These are phyloP conservation scores for Coemansia sp. DNA, from an alignment of 192 early-diverging fungal genomes.

Conservation along the genomic window DNA sequence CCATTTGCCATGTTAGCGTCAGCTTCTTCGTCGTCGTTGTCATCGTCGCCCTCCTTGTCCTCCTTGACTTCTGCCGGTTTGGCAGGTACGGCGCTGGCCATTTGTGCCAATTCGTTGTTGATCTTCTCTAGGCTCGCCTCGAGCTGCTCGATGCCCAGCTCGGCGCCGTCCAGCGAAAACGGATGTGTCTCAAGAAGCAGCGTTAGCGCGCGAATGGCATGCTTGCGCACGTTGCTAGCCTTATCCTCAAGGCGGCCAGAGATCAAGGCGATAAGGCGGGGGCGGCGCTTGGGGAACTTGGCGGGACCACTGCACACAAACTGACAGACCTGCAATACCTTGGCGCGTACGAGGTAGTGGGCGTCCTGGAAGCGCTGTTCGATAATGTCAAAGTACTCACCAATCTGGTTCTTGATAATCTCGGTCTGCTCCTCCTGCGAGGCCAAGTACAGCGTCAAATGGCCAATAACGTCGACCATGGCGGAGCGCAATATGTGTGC, in stretches of 20 bases:
- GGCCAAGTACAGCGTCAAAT: slow-evolving; percentile 77
- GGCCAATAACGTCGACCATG: slow-evolving; percentile 87
- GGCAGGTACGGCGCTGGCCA: slow-evolving; percentile 33
- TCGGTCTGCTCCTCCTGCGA: slow-evolving; percentile 70
- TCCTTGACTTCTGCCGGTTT: slow-evolving; percentile 28
- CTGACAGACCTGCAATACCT: slow-evolving; percentile 82
- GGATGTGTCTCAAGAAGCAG: slow-evolving; percentile 85
- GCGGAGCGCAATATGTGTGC: slow-evolving; percentile 84
- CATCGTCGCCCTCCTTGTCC: slow-evolving; percentile 27
- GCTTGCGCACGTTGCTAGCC: slow-evolving; percentile 82
- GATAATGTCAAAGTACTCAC: slow-evolving; percentile 87
- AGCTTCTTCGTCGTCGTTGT: slow-evolving; percentile 27
- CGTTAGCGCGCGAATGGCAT: slow-evolving; percentile 84
- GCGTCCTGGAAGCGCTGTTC: slow-evolving; percentile 90
- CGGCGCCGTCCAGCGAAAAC: slow-evolving; percentile 84
- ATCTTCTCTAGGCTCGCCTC: slow-evolving; percentile 66
- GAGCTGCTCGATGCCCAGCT: slow-evolving; percentile 71
- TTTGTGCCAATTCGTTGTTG: slow-evolving; percentile 67
- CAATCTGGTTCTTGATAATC: slow-evolving; percentile 69
- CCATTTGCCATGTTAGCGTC: slow-evolving; percentile 8
- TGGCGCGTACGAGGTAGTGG: slow-evolving; percentile 82
- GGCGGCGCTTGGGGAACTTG: slow-evolving; percentile 77
- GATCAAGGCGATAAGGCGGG: slow-evolving; percentile 66
- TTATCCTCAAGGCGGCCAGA: slow-evolving; percentile 88
- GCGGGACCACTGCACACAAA: slow-evolving; percentile 75